Conservation (phyloP, 164 flowering plant genomes). For the Liriodendron chinense region DNA sequence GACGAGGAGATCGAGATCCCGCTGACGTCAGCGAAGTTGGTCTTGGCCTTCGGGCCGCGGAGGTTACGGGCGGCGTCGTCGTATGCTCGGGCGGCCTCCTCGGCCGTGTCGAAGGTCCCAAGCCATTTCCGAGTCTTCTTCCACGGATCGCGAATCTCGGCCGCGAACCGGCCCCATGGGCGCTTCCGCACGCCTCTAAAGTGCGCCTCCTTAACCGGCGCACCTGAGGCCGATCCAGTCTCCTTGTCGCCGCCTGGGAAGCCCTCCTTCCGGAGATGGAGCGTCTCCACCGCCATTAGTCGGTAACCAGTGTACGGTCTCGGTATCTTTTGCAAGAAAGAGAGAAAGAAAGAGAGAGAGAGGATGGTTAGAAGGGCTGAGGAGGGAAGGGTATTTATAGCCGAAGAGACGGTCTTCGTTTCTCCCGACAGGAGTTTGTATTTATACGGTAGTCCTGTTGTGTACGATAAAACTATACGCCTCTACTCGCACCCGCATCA, state of each 20-base stretch:
- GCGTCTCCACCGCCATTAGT: conserved; percentile 34
- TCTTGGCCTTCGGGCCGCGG: conserved; percentile 48
- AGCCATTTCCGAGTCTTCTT: conserved; percentile 50
- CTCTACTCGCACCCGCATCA: too few species aligned
- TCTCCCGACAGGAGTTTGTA: conserved; percentile 32
- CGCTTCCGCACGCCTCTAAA: conserved; percentile 44
- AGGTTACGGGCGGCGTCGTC: conserved; percentile 42
- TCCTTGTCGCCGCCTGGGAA: conserved; percentile 1
- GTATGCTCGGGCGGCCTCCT: conserved; percentile 44
- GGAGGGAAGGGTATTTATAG: conserved; percentile 26
- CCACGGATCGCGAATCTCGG: conserved; percentile 54
- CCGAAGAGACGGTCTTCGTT: conserved; percentile 28
- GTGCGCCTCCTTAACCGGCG: conserved; percentile 22
- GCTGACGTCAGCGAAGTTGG: conserved; percentile 28
- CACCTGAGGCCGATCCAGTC: neutral
- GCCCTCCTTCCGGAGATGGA: conserved; percentile 16
- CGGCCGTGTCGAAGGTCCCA: conserved; percentile 45
- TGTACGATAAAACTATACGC: too few species aligned
- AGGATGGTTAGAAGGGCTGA: neutral
- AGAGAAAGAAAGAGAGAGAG: neutral
- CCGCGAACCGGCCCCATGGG: conserved; percentile 49
- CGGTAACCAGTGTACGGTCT: neutral
- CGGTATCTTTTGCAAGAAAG: neutral
- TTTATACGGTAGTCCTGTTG: neutral
- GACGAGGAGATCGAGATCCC: neutral